Percentiles rank a stretch among this genome's conserved stretches.
These are phyloP conservation scores for Meyerozyma athensensis DNA, from an alignment of 1,139 yeast genomes.

Conservation along the genomic window DNA sequence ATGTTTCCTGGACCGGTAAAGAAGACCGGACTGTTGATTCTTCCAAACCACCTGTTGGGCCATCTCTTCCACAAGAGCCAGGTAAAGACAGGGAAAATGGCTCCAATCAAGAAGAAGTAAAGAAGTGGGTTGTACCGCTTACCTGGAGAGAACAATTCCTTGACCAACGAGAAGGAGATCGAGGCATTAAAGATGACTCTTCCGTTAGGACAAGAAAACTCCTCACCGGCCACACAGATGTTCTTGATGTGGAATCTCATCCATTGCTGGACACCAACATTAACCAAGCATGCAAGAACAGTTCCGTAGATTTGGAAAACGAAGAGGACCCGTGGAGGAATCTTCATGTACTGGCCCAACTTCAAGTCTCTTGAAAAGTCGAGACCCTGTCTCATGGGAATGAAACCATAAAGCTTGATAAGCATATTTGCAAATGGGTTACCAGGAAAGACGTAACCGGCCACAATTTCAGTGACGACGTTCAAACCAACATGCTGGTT, in stretches of 20 bases:
- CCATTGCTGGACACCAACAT: slow-evolving; percentile 26
- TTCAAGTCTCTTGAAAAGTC: slow-evolving; percentile 15
- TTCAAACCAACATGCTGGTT: slow-evolving; percentile 37
- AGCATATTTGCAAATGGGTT: slow-evolving; percentile 32
- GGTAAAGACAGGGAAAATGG: slow-evolving; percentile 31
- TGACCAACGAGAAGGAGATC: slow-evolving; percentile 16
- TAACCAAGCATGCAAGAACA: slow-evolving; percentile 29
- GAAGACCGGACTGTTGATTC: slow-evolving; percentile 39
- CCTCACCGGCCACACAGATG: slow-evolving; percentile 8
- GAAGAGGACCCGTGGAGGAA: slow-evolving; percentile 13
- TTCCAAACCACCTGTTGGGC: slow-evolving; percentile 16
- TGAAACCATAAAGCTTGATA: slow-evolving; percentile 30
- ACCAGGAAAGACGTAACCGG: slow-evolving; percentile 30
- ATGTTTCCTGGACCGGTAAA: slow-evolving; percentile 45
- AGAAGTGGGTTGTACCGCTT: slow-evolving; percentile 35
- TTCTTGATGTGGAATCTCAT: slow-evolving; percentile 14
- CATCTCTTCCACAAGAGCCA: slow-evolving; percentile 19
- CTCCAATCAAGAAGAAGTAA: slow-evolving; percentile 45
- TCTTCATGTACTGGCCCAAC: slow-evolving; percentile 17
- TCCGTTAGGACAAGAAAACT: slow-evolving; percentile 17
- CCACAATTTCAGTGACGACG: slow-evolving; percentile 29
- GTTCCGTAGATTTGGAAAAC: slow-evolving; percentile 17
- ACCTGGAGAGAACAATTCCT: slow-evolving; percentile 34
- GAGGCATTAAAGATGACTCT: slow-evolving; percentile 14
- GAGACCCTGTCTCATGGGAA: slow-evolving; percentile 20